Base-by-base conservation (phyloP, 2,329 filamentous ascomycete genomes). In the Neopestalotiopsis sp. region DNA sequence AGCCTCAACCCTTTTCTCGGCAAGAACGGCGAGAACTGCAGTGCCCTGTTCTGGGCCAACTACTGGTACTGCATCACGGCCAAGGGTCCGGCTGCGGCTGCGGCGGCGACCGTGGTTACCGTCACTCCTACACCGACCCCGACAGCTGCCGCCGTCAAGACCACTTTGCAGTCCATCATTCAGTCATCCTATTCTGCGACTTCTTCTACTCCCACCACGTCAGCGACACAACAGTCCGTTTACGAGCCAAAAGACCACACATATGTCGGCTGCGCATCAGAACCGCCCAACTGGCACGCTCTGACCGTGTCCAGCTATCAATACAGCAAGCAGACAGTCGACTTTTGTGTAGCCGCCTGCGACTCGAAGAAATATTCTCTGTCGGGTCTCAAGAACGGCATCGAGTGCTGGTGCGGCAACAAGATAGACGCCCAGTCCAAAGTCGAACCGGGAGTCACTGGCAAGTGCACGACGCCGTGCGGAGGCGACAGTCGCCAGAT, bases 1-100 rank as follows among this genome's bases (percentile, higher is more conserved):
- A 32, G 65, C 61, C 57, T 67, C 12, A 70, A 70, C 57, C 67
- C 69, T n/a, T 67, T 70, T n/a, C 67, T 70, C 6, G 69, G 69
- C 9, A 10, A 9, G 14, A 42, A 69, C 38, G 67, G 69, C 13
- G 59, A 70, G 67, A 67, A 70, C 38, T 70, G 69, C 42, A 9
- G 42, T 12, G 32, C 12, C n/a, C 13, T 61, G 63, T 67, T 70
- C 34, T 69, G 57, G 67, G 67, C 67, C 32, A 65, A 61, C 28
- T 70, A 68, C 58, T 70, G 69, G 69, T 70, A 38, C 59, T 66
- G 64, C 20, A 45, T 66, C 24, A 34, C 24, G 9, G 28, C 28
- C 45, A 38, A 38, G 34, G 30, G 10, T 9, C 32, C 28, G 30
- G n/a, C 42, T 2, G 4, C 13, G 40, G 20, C 61, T 10, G 20